Evolutionary conservation across 345 rosid species (phyloP).

Genomic region (Melaleuca quinquenervia): DNA sequence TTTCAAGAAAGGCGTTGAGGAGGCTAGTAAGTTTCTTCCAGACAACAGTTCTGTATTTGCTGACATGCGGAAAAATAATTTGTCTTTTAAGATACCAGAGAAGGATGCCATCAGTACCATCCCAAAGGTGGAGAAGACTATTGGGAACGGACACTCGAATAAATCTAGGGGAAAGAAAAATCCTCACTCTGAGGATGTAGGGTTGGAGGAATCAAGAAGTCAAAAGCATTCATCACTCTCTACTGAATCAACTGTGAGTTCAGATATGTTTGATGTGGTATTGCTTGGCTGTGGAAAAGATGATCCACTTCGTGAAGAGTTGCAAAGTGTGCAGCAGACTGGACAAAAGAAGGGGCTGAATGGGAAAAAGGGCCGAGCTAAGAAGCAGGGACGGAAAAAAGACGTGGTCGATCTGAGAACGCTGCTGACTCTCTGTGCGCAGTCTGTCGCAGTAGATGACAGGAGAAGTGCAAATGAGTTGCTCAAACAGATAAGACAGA

Average conservation of each 20-base stretch:
- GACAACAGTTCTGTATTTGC: conserved; percentile 6
- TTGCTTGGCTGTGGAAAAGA: conserved; percentile 20
- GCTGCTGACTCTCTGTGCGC: conserved; percentile 47
- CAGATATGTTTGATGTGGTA: conserved; percentile 42
- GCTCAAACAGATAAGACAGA: conserved; percentile 35
- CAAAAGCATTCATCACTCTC: conserved; percentile 37
- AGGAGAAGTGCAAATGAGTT: conserved; percentile 24
- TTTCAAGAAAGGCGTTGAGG: conserved; percentile 49
- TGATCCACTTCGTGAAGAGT: conserved; percentile 21
- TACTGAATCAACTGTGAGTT: conserved; percentile 19
- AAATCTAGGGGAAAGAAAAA: conserved; percentile 33
- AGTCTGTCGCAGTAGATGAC: conserved; percentile 33
- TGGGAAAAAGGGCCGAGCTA: conserved; percentile 21
- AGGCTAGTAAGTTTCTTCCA: conserved; percentile 53
- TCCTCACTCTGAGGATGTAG: conserved; percentile 10
- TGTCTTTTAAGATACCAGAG: conserved; percentile 13
- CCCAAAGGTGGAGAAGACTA: conserved; percentile 5
- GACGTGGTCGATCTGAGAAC: conserved; percentile 42
- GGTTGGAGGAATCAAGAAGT: conserved; percentile 25
- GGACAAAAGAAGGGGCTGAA: conserved; percentile 15
- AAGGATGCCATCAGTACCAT: conserved; percentile 9
- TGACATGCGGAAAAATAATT: conserved; percentile 13
- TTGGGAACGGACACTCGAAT: neutral
- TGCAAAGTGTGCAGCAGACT: conserved; percentile 17
- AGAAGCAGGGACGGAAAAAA: conserved; percentile 22